Evolutionary conservation across 768 basidiomycete species (phyloP).

Genomic region (Rhodotorula diobovata): DNA sequence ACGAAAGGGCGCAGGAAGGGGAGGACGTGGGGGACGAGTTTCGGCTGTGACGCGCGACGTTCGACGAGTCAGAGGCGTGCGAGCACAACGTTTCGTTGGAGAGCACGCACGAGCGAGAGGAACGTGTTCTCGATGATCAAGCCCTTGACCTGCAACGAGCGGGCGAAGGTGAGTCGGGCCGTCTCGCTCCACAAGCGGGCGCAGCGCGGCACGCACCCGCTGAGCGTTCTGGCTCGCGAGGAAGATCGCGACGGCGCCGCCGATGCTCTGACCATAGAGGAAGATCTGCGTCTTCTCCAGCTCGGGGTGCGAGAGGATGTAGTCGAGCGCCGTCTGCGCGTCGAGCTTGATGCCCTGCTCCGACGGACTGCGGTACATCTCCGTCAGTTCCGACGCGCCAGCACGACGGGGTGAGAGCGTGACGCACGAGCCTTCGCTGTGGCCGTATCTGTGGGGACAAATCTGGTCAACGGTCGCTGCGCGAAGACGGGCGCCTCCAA

Average conservation of each 20-base stretch:
- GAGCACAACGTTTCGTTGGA: too few species aligned
- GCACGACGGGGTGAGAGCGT: too few species aligned
- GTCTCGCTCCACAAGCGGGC: background rate
- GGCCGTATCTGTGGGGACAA: slow-evolving; percentile 63
- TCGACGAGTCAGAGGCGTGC: too few species aligned
- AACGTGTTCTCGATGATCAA: slow-evolving; percentile 93
- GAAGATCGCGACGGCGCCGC: slow-evolving; percentile 87
- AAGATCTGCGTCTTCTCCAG: slow-evolving; percentile 66
- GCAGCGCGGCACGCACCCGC: slow-evolving; percentile 52
- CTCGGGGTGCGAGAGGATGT: slow-evolving; percentile 60
- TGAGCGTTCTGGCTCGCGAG: slow-evolving; percentile 71
- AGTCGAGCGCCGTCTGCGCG: slow-evolving; percentile 68
- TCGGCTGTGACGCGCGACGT: slow-evolving; percentile 52
- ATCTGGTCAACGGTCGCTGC: rapidly evolving
- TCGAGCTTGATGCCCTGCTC: slow-evolving; percentile 61
- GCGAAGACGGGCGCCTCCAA: background rate
- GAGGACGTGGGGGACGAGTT: slow-evolving; percentile 72
- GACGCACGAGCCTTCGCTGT: slow-evolving; percentile 74
- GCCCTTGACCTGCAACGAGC: slow-evolving; percentile 58
- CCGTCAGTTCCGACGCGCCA: background rate
- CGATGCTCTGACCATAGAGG: slow-evolving; percentile 79
- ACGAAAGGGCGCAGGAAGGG: slow-evolving; percentile 68
- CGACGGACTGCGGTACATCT: slow-evolving; percentile 51
- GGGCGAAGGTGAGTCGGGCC: background rate
- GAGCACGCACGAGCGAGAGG: slow-evolving; percentile 60